Evolutionary conservation across 2,329 filamentous ascomycete genomes (phyloP).

Genomic region (Hirsutella minnesotensis): DNA sequence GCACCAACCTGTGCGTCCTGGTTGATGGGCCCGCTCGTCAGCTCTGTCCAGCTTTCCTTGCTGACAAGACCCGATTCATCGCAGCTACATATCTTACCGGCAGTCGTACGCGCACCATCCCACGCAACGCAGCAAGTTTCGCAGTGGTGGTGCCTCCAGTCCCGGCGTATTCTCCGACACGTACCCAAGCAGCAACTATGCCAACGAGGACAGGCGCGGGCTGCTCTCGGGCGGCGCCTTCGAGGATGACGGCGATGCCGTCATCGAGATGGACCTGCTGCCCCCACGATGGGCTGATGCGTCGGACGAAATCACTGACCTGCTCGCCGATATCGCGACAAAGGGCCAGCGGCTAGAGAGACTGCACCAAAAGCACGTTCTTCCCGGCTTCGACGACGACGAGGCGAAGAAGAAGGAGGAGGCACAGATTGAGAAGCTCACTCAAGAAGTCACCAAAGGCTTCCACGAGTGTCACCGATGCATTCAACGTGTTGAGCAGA

Average conservation of each 20-base stretch:
- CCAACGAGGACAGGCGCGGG: slow-evolving; percentile 52
- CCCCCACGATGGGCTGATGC: slow-evolving; percentile 93
- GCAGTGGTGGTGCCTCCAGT: slow-evolving; percentile 32
- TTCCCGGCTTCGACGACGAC: slow-evolving; percentile 94
- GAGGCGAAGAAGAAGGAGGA: slow-evolving; percentile 80
- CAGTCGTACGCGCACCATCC: slow-evolving; percentile 97
- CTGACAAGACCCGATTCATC: slow-evolving; percentile 3
- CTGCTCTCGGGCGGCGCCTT: slow-evolving; percentile 73
- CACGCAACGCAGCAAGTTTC: slow-evolving; percentile 65
- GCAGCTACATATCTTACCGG: slow-evolving; percentile 93
- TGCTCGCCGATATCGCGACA: slow-evolving; percentile 66
- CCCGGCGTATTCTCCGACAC: slow-evolving; percentile 47
- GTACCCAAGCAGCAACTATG: slow-evolving; percentile 36
- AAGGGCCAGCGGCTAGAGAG: slow-evolving; percentile 81
- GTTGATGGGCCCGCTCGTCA: slow-evolving; percentile 2
- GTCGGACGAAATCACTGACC: slow-evolving; percentile 82
- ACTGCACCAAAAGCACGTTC: slow-evolving; percentile 90
- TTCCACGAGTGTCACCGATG: slow-evolving; percentile 86
- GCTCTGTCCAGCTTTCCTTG: neutral
- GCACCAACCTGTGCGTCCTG: slow-evolving; percentile 79
- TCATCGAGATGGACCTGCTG: slow-evolving; percentile 96
- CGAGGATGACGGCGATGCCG: slow-evolving; percentile 78
- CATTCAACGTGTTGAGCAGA: slow-evolving; percentile 76
- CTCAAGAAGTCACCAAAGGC: slow-evolving; percentile 74
- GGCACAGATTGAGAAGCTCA: slow-evolving; percentile 78